A percentile compares a stretch with the other conserved stretches of the same genome.
Conservation (phyloP, 2,329 filamentous ascomycete genomes). For the Penicillium sp. region DNA sequence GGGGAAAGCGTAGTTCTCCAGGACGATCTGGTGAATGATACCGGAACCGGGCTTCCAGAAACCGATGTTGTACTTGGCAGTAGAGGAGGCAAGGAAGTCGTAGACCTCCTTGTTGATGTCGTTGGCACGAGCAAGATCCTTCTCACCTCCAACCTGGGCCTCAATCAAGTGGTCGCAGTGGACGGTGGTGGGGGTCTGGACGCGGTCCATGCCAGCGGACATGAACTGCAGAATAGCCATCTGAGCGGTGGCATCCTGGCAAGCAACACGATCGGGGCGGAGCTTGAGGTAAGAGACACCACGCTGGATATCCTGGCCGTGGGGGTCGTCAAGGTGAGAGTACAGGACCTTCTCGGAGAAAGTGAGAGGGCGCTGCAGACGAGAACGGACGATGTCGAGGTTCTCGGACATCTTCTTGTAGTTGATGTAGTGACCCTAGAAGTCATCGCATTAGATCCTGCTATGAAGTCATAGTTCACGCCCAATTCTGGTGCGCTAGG, state of each 20-base stretch:
- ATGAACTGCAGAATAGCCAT: slow-evolving; percentile 99
- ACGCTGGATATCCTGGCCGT: slow-evolving; percentile 93
- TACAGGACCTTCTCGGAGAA: slow-evolving; percentile 99
- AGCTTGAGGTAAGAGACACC: slow-evolving; percentile 95
- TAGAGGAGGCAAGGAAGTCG: slow-evolving; percentile 89
- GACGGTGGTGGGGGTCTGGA: slow-evolving; percentile 91
- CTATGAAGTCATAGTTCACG: slow-evolving; percentile 3
- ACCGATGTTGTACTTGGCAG: slow-evolving; percentile 99
- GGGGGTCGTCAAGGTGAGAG: slow-evolving; percentile 95
- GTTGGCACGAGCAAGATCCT: slow-evolving; percentile 89
- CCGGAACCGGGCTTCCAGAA: slow-evolving; percentile 99
- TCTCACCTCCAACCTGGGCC: slow-evolving; percentile 86
- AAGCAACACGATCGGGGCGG: slow-evolving; percentile 94
- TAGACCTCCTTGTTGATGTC: slow-evolving; percentile 99
- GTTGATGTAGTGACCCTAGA: slow-evolving; percentile 86
- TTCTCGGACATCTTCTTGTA: slow-evolving; percentile 99
- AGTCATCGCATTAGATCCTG: slow-evolving; percentile 27
- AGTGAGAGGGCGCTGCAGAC: slow-evolving; percentile 89
- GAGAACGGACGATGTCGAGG: slow-evolving; percentile 80
- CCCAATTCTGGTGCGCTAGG: slow-evolving; percentile 8
- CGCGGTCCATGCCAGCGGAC: slow-evolving; percentile 93
- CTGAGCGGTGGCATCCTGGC: slow-evolving; percentile 98
- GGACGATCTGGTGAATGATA: slow-evolving; percentile 98
- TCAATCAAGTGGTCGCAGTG: slow-evolving; percentile 99
- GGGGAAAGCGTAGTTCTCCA: slow-evolving; percentile 99